Evolutionary conservation across 352 stramenopile genomes (phyloP), one percentile per base, ranked within the genome.

Genomic region (Pythium grandisporangium): DNA sequence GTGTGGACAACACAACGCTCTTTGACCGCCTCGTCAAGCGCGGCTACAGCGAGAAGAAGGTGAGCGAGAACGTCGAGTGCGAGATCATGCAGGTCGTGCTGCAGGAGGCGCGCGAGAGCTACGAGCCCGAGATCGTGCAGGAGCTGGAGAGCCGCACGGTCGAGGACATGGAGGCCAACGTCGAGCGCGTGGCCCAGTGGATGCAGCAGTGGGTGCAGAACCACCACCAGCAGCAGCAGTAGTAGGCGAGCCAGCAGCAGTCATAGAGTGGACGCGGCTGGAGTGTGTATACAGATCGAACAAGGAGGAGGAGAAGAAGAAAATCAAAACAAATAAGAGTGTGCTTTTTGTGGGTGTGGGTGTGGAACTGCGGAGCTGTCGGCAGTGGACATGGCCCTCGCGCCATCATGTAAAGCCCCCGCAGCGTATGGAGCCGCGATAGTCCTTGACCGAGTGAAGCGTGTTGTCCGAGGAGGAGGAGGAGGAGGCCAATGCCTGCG

Each of bases 41-140:
- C 48, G 92, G 92, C 21, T 99, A 99, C 64, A 88, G 65, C 47
- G 79, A 97, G 42, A 96, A 96, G 60, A 99, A 99, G 53, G 64
- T 96, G 53, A 54, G 55, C 13, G 94, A 99, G 63, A 99, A 99
- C 61, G 89, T 97, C 58, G 75, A 97, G 64, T 97, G 88, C 49
- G 96, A 99, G 71, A 99, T 99, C 60, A 99, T 99, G 95, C 85
- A 95, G 63, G 88, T 98, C 7, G 86, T 99, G 39, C 61, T 98
- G 10, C 94, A 99, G 42, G 96, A 99, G 45, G 95, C 95, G 17
- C 64, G 68, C 19, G 94, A 98, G 64, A 91, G 73, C 35, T 99
- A 98, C 65, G 85, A 80, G 19, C 30, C 61, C 1, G 85, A 97
- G 51, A 98, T 98, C 57, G 93, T 99, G 19, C 91, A 98, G 53